Conservation (phyloP, 768 basidiomycete species). For the Agaricus subrufescens region DNA sequence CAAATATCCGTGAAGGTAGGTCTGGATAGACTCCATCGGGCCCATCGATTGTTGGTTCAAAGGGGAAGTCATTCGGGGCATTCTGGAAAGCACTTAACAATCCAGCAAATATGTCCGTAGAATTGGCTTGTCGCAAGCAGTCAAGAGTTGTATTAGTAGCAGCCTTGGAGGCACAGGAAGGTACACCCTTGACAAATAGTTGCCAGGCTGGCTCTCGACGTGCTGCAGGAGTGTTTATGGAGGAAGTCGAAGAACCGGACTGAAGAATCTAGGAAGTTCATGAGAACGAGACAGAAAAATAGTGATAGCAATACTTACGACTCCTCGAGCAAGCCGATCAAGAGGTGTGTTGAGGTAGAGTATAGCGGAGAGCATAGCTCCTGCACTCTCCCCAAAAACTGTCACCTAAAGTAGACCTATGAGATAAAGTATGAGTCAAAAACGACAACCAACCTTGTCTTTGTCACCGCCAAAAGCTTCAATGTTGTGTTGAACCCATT, state of each 20-base stretch:
- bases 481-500: constrained; percentile 61
- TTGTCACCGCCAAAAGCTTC: constrained; percentile 54
- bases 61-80: constrained; percentile 19
- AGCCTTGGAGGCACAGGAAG: constrained; percentile 24
- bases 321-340: constrained; percentile 28
- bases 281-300: not conserved
- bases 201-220: constrained; percentile 30
- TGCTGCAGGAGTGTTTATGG: constrained; percentile 24
- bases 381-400: constrained; percentile 50
- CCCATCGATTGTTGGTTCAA: constrained; percentile 37
- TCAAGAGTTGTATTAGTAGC: constrained; percentile 26
- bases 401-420: constrained; percentile 31
- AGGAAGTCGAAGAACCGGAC: constrained; percentile 32
- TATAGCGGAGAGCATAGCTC: constrained; percentile 40
- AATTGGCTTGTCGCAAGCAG: constrained; percentile 23
- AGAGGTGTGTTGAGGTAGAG: constrained; percentile 31
- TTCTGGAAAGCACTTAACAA: constrained; percentile 13
- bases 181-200: constrained; percentile 31
- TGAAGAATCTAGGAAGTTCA: constrained; percentile 31
- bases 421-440: not conserved
- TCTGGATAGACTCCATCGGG: constrained; percentile 34
- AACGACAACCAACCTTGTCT: constrained; percentile 15
- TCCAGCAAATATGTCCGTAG: constrained; percentile 20
- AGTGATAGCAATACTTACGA: constrained; percentile 13
- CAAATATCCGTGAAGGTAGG: constrained; percentile 27